Conservation (phyloP, 2,329 filamentous ascomycete genomes). For the Colletotrichum salicis region DNA sequence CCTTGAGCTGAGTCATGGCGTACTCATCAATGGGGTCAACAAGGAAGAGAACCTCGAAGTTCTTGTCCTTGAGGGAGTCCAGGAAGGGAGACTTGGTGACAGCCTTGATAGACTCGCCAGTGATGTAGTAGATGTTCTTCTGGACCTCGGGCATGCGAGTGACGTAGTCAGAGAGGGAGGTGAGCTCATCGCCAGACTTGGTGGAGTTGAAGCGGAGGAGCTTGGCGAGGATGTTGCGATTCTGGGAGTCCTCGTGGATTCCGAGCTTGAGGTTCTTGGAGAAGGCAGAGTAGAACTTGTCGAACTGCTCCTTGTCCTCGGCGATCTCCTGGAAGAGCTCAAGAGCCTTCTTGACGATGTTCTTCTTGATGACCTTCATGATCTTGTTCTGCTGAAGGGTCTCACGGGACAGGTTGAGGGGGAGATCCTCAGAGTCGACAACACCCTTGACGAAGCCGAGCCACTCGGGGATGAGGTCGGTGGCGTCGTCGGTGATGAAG, state of each 20-base stretch:
- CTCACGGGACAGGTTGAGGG: conserved; percentile 99
- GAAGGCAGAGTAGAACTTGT: conserved; percentile 99
- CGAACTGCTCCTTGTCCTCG: conserved; percentile 99
- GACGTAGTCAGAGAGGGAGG: conserved; percentile 96
- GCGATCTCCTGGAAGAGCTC: conserved; percentile 99
- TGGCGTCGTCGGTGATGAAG: conserved; percentile 99
- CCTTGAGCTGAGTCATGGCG: conserved; percentile 99
- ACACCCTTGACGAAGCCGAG: conserved; percentile 99
- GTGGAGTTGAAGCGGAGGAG: conserved; percentile 98
- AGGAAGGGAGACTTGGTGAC: conserved; percentile 99
- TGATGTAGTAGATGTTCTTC: conserved; percentile 99
- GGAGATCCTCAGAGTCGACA: conserved; percentile 99
- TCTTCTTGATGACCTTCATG: conserved; percentile 99
- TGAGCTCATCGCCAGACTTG: conserved; percentile 96
- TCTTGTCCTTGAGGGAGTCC: conserved; percentile 97
- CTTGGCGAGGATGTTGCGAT: conserved; percentile 92
- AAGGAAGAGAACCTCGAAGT: conserved; percentile 99
- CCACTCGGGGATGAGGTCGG: conserved; percentile 99
- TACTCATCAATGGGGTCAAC: conserved; percentile 99
- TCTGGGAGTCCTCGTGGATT: conserved; percentile 99
- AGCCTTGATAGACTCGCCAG: conserved; percentile 98
- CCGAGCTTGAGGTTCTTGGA: conserved; percentile 99
- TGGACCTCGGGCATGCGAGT: conserved; percentile 99
- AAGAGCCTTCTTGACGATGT: conserved; percentile 99
- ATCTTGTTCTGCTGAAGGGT: conserved; percentile 99